These are phyloP conservation scores for Podaxis sp. DNA, from an alignment of 768 basidiomycete species.

Conservation along the genomic window DNA sequence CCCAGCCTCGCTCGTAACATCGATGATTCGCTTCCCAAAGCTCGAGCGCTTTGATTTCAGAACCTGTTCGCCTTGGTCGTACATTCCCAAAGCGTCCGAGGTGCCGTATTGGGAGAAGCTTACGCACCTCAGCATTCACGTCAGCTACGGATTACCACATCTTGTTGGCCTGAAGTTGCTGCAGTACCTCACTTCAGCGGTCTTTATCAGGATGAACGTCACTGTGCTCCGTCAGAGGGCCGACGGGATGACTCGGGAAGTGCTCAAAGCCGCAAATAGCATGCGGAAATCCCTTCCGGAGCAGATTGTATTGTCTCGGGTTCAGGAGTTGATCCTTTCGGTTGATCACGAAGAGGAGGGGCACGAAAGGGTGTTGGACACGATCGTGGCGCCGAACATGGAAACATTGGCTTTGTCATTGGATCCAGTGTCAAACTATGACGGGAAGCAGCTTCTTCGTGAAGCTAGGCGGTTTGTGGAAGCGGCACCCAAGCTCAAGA, in stretches of 20 bases:
- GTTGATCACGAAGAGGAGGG: slow-evolving; percentile 3
- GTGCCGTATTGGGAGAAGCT: not conserved
- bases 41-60: not conserved
- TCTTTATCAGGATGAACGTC: not conserved
- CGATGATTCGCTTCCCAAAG: not conserved
- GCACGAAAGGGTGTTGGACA: not conserved
- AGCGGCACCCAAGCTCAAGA: not conserved
- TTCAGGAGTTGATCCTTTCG: not conserved
- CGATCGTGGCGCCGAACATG: not conserved
- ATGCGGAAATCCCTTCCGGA: not conserved
- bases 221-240: not conserved
- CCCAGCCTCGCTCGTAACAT: not conserved
- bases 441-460: not conserved
- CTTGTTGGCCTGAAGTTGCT: not conserved
- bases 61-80: slow-evolving; percentile 3
- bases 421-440: not conserved
- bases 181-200: not conserved
- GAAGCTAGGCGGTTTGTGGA: not conserved
- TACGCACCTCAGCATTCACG: not conserved
- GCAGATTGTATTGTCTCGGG: not conserved
- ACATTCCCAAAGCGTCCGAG: not conserved
- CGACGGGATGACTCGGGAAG: not conserved
- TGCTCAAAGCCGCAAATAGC: not conserved
- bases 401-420: not conserved
- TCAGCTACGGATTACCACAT: slow-evolving; percentile 5